Percentiles rank a stretch among this genome's conserved stretches.
phyloP scores from a whole-genome alignment of 2,329 filamentous ascomycete species.

The Colletotrichum theobromicola region DNA sequence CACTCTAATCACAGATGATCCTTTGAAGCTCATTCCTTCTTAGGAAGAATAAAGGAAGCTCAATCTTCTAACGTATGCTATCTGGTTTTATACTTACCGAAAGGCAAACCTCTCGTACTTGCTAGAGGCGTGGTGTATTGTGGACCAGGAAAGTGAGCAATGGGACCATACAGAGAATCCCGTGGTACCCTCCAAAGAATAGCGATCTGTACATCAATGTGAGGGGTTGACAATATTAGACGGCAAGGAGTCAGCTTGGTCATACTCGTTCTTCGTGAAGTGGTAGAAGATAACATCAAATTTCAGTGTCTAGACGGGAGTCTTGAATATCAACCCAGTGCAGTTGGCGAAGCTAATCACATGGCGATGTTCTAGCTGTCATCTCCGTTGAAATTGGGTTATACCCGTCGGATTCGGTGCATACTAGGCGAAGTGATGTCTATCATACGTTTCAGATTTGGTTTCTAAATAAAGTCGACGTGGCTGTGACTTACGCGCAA shows the following conservation, averaged over 20 bases:
- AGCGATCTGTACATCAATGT: accelerated
- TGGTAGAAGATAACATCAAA: background rate
- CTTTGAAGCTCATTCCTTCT: no score
- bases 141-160: background rate
- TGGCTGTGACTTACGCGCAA: background rate
- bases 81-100: background rate
- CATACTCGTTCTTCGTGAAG: background rate
- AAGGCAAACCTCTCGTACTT: background rate
- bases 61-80: background rate
- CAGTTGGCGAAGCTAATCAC: no score
- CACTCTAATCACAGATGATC: no score
- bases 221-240: accelerated
- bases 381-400: background rate
- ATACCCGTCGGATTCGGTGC: background rate
- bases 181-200: accelerated
- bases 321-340: background rate
- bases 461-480: background rate
- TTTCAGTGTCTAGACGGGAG: accelerated
- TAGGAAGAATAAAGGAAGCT: background rate
- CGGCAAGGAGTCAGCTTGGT: background rate
- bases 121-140: background rate
- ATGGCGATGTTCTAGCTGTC: no score
- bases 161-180: background rate
- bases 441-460: background rate
- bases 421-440: no score